Base-by-base conservation (phyloP, 192 early-diverging fungal genomes). In the Dissophora globulifera region DNA sequence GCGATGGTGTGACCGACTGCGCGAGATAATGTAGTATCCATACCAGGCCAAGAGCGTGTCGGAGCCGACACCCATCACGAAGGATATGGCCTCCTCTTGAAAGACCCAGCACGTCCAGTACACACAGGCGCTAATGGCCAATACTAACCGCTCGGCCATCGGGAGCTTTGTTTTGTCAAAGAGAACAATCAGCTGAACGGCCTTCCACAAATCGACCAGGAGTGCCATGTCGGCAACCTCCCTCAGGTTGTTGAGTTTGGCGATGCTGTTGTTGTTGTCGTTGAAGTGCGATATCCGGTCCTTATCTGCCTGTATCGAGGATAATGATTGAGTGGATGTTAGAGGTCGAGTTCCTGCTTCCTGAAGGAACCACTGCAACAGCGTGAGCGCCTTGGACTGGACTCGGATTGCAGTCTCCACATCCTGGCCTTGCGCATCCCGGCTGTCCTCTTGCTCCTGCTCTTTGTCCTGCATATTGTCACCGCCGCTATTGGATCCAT, bases 41-140 rank as follows among this genome's bases (percentile, higher is more conserved):
- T 62, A 76, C 72, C 72, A 76, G 1, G 72, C 72, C 51, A 76
- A 49, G 46, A 76, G 22, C 4, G 72, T 76, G 27, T 67, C 72
- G 10, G 64, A n/a, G 1, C 50, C 57, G 16, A 47, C 29, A 10
- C 11, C 32, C 51, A 62, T 42, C n/a, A 76, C 10, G 23, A 55
- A 55, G 1, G 20, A 12, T 33, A 67, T 50, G 4, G 52, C 58
- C 15, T 56, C 38, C 0, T 67, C 52, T 40, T 62, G 50, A 50
- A 67, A 76, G 0, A 76, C 31, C 56, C 63, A 76, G 47, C 58
- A 67, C 5, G 25, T 17, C 63, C 72, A 65, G 47, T 66, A 76
- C n/a, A 76, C 52, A n/a, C 32, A 23, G 17, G 50, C 63, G 2
- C 42, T 67, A 0, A 45, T 42, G 2, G 46, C 40, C 1, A 54